A percentile compares a stretch with the other conserved stretches of the same genome.
These are phyloP conservation scores for Tephrocybe sp. DNA, from an alignment of 768 basidiomycete genomes.

Conservation along the genomic window DNA sequence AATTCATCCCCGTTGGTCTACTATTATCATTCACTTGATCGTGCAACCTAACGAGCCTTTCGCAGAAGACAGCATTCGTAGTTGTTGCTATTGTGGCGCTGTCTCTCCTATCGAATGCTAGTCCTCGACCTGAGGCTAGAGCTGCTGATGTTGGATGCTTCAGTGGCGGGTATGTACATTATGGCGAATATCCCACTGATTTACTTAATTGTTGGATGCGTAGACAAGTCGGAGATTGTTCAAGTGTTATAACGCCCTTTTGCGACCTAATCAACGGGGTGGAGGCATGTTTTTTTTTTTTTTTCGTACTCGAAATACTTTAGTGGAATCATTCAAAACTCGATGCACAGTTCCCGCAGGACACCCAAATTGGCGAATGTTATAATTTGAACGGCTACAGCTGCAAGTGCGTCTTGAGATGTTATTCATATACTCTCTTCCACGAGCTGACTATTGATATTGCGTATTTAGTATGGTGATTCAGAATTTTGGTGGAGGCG, in stretches of 20 bases:
- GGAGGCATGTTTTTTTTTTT: not conserved
- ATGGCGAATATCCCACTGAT: not conserved
- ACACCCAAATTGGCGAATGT: not conserved
- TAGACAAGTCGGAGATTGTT: not conserved
- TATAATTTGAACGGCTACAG: not conserved
- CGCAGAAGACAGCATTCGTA: too few species aligned
- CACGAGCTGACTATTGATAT: not conserved
- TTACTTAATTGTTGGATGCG: not conserved
- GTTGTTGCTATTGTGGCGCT: not conserved
- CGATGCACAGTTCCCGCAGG: not conserved
- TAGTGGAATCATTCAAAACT: not conserved
- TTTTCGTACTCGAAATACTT: too few species aligned
- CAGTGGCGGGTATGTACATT: not conserved
- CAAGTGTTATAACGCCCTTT: not conserved
- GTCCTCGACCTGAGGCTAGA: too few species aligned
- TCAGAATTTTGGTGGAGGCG: not conserved
- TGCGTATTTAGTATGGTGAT: not conserved
- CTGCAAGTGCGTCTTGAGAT: not conserved
- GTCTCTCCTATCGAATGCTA: not conserved
- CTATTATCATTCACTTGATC: too few species aligned
- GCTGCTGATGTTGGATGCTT: not conserved
- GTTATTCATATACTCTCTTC: not conserved
- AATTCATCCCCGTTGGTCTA: too few species aligned
- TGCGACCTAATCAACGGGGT: not conserved
- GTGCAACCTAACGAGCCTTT: too few species aligned